Evolutionary conservation across 371 early-diverging fungal species (phyloP), one percentile per base, ranked within the genome.

Genomic region (Rhizopus microsporus): DNA sequence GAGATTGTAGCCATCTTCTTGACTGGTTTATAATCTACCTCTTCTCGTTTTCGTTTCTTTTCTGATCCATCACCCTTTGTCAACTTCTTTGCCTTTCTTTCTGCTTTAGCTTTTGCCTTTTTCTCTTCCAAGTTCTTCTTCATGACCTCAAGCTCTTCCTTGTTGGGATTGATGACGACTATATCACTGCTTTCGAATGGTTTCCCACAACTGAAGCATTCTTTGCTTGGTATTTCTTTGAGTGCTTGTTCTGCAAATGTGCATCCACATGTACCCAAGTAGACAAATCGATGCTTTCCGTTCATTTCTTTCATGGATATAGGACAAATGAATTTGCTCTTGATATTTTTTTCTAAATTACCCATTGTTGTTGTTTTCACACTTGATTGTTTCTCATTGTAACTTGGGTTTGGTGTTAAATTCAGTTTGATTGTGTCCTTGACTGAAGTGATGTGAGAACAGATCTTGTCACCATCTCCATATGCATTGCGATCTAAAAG

Each of bases 221-320:
- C 71, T 32, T 75, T 62, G 0, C 79, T 78, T 3, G 88, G 82
- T 40, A 95, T 74, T 54, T 92, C 89, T 59, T 88, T 91, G 29
- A 95, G 60, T 1, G 94, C 93, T 56, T 87, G 85, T 54, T 92
- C 91, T 4, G 95, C 91, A 68, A 95, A 75, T 6, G 90, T 94
- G 65, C 94, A 94, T 0, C 98, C 96, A 67, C 98, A 98, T 5
- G 84, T 75, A 54, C 80, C 75, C 31, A 89, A 57, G 67, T 85
- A 92, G 13, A 89, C 86, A 67, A 96, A 96, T 32, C 84, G 83
- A 52, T 82, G 75, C 54, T 90, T 90, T 9, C 96, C 97, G 64
- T 92, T 95, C 94, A 98, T 94, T 76, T 95, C 97, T 68, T 91
- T 93, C 77, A 86, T 77, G 0, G 96, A 90, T 10, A 98, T 76